A percentile compares a stretch with the other conserved stretches of the same genome.
Conservation (phyloP, 2,329 filamentous ascomycete species). For the Hypoxylon sp. region DNA sequence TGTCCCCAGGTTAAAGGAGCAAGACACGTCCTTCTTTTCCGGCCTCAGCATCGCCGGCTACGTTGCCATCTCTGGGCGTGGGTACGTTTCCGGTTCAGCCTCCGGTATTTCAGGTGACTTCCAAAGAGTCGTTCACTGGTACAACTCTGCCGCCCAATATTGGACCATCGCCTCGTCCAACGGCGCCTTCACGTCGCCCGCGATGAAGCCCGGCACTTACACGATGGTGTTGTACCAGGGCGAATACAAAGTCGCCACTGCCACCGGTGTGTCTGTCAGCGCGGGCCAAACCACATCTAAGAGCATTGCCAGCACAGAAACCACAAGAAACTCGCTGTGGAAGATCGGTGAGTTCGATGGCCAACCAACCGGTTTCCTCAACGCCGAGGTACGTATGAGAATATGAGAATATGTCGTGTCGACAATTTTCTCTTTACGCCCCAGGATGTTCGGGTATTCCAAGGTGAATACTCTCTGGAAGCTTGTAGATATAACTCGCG, state of each 20-base stretch:
- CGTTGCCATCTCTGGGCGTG: constrained; percentile 66
- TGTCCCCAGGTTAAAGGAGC: constrained; percentile 59
- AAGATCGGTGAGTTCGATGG: constrained; percentile 75
- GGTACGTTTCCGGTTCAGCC: constrained; percentile 70
- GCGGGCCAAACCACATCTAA: constrained; percentile 62
- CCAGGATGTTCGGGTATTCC: too few species aligned
- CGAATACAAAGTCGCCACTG: constrained; percentile 66
- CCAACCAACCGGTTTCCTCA: constrained; percentile 72
- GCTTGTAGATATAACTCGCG: too few species aligned
- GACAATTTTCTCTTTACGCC: too few species aligned
- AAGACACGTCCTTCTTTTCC: constrained; percentile 70
- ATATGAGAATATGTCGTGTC: too few species aligned
- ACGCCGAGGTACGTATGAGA: too few species aligned
- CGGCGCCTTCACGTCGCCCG: constrained; percentile 71
- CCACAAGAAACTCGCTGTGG: constrained; percentile 66
- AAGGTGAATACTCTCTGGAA: too few species aligned
- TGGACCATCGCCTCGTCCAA: constrained; percentile 68
- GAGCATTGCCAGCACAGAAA: constrained; percentile 60
- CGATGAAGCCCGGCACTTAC: constrained; percentile 76
- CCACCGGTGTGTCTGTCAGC: constrained; percentile 60
- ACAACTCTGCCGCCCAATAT: constrained; percentile 72
- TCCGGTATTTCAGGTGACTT: constrained; percentile 65
- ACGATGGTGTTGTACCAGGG: constrained; percentile 74
- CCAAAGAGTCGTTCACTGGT: constrained; percentile 73
- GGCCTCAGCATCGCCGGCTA: constrained; percentile 69